These are phyloP conservation scores for Brasenia schreberi DNA, from an alignment of 164 flowering plant genomes.

Conservation along the genomic window DNA sequence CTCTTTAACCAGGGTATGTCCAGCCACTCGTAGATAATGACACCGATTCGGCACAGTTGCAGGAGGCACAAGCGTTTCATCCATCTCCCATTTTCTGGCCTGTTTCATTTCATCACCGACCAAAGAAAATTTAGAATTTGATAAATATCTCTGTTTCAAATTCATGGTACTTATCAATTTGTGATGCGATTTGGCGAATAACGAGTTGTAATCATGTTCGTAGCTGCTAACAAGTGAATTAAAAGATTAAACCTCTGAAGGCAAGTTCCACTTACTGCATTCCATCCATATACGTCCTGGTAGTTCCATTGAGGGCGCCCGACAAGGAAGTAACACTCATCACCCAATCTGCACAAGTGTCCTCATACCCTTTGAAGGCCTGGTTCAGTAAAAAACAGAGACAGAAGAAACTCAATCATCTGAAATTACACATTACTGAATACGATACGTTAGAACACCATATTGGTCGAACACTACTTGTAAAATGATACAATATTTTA, in stretches of 20 bases:
- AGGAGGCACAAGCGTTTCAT: conserved; percentile 67
- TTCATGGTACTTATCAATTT: not conserved
- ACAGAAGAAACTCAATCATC: too few relatives aligned
- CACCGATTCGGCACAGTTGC: conserved; percentile 74
- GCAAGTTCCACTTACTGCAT: conserved; percentile 58
- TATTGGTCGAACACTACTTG: too few relatives aligned
- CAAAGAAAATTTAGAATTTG: not conserved
- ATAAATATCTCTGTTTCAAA: not conserved
- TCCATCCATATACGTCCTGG: conserved; percentile 92
- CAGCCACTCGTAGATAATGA: conserved; percentile 76
- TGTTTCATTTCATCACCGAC: conserved; percentile 10
- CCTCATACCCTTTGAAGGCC: conserved; percentile 75
- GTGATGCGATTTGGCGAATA: not conserved
- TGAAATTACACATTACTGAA: too few relatives aligned
- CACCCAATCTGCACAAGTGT: conserved; percentile 89
- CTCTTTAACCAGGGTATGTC: conserved; percentile 71
- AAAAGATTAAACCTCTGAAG: not conserved
- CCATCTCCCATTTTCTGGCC: conserved; percentile 80
- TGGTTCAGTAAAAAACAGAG: conserved; percentile 7
- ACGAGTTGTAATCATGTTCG: not conserved
- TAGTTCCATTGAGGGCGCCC: conserved; percentile 94
- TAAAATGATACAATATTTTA: too few relatives aligned
- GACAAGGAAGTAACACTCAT: conserved; percentile 85
- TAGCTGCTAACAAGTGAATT: not conserved
- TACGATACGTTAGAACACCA: too few relatives aligned